These are phyloP conservation scores for Sungouiozyma ichnusensis DNA, from an alignment of 805 yeast species.

Conservation along the genomic window DNA sequence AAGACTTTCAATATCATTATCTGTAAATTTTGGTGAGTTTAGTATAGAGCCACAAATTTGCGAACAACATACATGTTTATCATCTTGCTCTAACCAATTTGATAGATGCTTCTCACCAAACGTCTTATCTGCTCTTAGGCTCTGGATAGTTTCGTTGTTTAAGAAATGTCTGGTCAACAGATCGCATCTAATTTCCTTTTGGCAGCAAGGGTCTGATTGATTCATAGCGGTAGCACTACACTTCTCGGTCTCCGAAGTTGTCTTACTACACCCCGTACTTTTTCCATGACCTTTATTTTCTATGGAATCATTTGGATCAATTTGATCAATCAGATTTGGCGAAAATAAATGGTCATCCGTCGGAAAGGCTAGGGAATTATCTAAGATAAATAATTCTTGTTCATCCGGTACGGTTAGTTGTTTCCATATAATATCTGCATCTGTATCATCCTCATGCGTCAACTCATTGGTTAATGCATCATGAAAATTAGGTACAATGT, in stretches of 20 bases:
- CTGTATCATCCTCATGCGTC: neutral
- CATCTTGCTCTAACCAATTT: neutral
- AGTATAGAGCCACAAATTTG: neutral
- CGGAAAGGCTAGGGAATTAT: neutral
- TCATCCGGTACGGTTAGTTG: neutral
- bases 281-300: too few relatives aligned
- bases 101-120: neutral
- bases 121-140: constrained; percentile 2
- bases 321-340: constrained; percentile 1
- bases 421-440: neutral
- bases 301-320: neutral
- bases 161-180: constrained; percentile 7
- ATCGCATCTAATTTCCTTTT: constrained; percentile 6
- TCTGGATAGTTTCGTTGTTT: constrained; percentile 5
- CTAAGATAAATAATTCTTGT: neutral
- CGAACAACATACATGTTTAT: neutral
- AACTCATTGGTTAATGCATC: neutral
- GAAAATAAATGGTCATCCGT: neutral
- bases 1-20: constrained; percentile 80
- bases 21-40: constrained; percentile 60
- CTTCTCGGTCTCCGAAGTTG: neutral
- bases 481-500: neutral
- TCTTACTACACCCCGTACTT: too few relatives aligned
- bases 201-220: neutral
- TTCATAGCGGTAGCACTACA: neutral